Conservation (phyloP, 345 rosid genomes). For the Bretschneidera sinensis region DNA sequence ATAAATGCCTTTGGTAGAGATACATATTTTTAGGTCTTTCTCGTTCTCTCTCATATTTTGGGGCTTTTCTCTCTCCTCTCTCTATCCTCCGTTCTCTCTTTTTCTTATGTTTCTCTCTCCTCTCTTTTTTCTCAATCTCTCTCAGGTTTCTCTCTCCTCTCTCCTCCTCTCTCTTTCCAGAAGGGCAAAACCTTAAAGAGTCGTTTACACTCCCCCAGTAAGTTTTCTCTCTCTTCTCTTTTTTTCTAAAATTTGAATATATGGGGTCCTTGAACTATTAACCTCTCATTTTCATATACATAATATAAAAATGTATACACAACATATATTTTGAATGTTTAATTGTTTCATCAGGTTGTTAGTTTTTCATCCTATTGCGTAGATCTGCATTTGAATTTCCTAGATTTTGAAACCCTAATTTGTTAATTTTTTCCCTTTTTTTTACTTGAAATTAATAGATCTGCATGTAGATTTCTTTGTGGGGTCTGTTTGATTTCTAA, state of each 20-base stretch:
- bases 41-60: constrained; percentile 28
- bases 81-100: constrained; percentile 26
- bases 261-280: constrained; percentile 44
- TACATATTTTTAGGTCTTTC: constrained; percentile 36
- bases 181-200: constrained; percentile 78
- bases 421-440: background rate
- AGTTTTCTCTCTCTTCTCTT: constrained; percentile 80
- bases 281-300: constrained; percentile 12
- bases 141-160: constrained; percentile 43
- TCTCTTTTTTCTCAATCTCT: constrained; percentile 34
- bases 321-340: background rate
- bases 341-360: background rate
- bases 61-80: constrained; percentile 43
- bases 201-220: constrained; percentile 81
- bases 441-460: constrained; percentile 20
- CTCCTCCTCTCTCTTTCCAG: no score
- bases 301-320: background rate
- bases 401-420: constrained; percentile 24
- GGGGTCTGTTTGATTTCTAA: constrained; percentile 10
- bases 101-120: constrained; percentile 31
- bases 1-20: no score
- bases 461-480: constrained; percentile 25
- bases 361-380: constrained; percentile 15
- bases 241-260: constrained; percentile 51
- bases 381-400: constrained; percentile 36